phyloP scores from a whole-genome alignment of 2,329 filamentous ascomycete genomes.

The Cercospora nicotianae region DNA sequence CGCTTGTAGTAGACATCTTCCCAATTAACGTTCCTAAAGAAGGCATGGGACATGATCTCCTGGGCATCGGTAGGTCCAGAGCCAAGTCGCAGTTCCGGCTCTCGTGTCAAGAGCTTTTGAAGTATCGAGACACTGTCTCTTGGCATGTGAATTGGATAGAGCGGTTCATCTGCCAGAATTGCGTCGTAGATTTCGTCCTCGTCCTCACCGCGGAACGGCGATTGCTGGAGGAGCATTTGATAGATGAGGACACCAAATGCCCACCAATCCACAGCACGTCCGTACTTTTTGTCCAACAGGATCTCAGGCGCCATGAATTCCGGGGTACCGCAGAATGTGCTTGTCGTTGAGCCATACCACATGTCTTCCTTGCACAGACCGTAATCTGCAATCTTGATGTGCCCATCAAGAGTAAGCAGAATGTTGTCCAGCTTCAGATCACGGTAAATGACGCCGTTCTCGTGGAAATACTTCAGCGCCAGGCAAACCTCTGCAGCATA shows the following conservation, averaged over 20 bases:
- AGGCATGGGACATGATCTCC: conserved; percentile 98
- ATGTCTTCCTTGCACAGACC: conserved; percentile 99
- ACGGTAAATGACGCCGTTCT: conserved; percentile 97
- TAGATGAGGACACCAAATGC: conserved; percentile 98
- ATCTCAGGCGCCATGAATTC: conserved; percentile 99
- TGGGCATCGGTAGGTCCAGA: conserved; percentile 96
- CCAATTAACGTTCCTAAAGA: conserved; percentile 98
- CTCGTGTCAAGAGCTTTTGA: conserved; percentile 92
- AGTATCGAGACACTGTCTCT: conserved; percentile 95
- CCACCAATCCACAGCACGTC: conserved; percentile 98
- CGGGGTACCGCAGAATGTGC: conserved; percentile 98
- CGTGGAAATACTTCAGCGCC: conserved; percentile 98
- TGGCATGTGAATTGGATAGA: conserved; percentile 99
- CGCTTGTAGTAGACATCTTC: conserved; percentile 98
- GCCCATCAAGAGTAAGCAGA: conserved; percentile 86
- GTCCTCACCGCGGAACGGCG: conserved; percentile 96
- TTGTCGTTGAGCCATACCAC: conserved; percentile 97
- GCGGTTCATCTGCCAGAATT: conserved; percentile 92
- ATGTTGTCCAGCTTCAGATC: conserved; percentile 85
- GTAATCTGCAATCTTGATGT: conserved; percentile 98
- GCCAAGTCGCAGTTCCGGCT: conserved; percentile 88
- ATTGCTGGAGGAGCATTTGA: conserved; percentile 98
- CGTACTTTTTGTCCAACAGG: conserved; percentile 96
- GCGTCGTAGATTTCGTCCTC: conserved; percentile 99
- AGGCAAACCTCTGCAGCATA: conserved; percentile 97